Evolutionary conservation across 805 yeast species (phyloP).

Genomic region (Debaryomyces prosopidis): DNA sequence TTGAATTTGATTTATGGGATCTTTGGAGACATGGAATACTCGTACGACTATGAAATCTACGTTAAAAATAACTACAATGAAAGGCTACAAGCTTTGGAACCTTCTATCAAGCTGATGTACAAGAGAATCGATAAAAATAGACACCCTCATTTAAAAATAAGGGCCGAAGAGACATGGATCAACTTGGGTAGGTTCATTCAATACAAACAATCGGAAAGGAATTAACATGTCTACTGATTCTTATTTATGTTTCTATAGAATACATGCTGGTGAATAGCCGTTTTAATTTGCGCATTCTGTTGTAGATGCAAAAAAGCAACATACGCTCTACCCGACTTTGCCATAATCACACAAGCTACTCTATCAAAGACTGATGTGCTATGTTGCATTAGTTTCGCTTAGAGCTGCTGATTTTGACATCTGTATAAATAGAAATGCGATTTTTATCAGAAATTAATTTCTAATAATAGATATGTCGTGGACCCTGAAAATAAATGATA

Average conservation of each 20-base stretch:
- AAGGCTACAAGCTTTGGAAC: constrained; percentile 24
- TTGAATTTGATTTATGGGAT: constrained; percentile 72
- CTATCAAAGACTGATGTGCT: too few species aligned
- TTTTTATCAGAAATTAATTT: too few species aligned
- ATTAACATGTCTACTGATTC: neutral
- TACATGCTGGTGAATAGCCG: neutral
- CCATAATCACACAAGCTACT: too few species aligned
- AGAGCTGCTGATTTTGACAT: too few species aligned
- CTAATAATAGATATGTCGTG: too few species aligned
- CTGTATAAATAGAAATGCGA: too few species aligned
- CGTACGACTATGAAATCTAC: constrained; percentile 70
- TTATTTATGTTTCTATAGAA: neutral
- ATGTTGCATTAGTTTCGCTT: too few species aligned
- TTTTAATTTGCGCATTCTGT: neutral
- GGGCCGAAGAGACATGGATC: constrained; percentile 63
- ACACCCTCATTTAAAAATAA: constrained; percentile 53
- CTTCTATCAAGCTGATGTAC: constrained; percentile 18
- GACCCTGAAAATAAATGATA: too few species aligned
- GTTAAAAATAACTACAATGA: constrained; percentile 50
- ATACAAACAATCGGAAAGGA: constrained; percentile 53
- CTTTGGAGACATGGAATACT: constrained; percentile 69
- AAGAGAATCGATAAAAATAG: constrained; percentile 44
- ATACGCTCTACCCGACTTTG: too few species aligned
- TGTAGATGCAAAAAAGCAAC: too few species aligned
- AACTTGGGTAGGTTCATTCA: constrained; percentile 76